phyloP scores from a whole-genome alignment of 2,329 filamentous ascomycete genomes.

The Fonsecaea monophora region DNA sequence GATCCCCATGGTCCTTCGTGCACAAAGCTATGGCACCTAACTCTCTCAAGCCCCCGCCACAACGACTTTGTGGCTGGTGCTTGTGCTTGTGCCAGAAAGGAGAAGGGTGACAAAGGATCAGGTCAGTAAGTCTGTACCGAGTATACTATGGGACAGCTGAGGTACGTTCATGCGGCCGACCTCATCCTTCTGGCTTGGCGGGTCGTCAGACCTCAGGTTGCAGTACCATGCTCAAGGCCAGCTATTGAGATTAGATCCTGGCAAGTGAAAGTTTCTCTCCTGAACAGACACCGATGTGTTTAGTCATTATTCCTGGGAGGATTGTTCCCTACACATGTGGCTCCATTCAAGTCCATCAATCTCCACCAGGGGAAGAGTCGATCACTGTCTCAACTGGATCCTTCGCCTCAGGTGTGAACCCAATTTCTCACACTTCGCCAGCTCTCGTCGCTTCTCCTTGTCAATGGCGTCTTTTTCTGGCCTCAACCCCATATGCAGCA shows the following conservation, averaged over 20 bases:
- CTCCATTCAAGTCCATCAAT: constrained; percentile 12
- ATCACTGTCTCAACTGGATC: constrained; percentile 7
- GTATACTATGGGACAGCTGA: not conserved
- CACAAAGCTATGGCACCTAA: not conserved
- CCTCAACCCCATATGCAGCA: not conserved
- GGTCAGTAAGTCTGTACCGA: not conserved
- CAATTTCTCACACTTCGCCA: not conserved
- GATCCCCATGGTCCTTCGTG: not conserved
- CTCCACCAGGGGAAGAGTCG: constrained; percentile 10
- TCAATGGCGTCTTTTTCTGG: not conserved
- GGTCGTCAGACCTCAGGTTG: not conserved
- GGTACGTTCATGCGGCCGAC: not conserved
- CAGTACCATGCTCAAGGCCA: not conserved
- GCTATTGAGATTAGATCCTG: not conserved
- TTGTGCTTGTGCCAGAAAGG: not conserved
- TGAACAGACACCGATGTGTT: constrained; percentile 11
- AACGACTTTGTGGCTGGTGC: not conserved
- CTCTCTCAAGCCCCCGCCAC: constrained; percentile 10
- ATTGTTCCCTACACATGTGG: constrained; percentile 3
- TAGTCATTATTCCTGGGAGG: constrained; percentile 12
- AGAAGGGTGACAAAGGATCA: not conserved
- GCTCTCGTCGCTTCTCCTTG: not conserved
- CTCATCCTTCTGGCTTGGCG: constrained; percentile 3
- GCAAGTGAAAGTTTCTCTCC: constrained; percentile 5
- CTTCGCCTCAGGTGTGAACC: constrained; percentile 19